Conservation (phyloP, 2,329 filamentous ascomycete genomes). For the Elsinoe ampelina region DNA sequence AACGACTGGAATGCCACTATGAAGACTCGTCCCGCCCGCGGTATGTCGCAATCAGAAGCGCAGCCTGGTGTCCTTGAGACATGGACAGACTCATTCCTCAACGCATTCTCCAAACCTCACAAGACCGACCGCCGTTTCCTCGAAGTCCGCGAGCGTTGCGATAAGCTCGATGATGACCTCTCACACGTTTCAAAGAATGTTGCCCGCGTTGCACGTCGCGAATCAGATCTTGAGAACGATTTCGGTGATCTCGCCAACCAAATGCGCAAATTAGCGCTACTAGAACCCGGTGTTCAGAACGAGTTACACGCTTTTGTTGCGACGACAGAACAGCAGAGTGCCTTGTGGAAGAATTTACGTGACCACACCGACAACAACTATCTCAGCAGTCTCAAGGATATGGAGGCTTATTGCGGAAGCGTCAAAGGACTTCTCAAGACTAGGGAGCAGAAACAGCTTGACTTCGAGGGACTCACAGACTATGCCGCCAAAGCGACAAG, state of each 20-base stretch:
- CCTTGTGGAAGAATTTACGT: constrained; percentile 69
- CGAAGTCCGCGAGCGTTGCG: constrained; percentile 82
- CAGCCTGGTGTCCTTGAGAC: constrained; percentile 68
- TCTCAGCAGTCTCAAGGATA: constrained; percentile 81
- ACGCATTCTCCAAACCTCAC: constrained; percentile 93
- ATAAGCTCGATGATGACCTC: constrained; percentile 91
- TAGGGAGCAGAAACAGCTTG: constrained; percentile 93
- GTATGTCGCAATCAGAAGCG: constrained; percentile 34
- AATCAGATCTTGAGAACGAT: constrained; percentile 79
- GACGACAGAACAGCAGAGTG: constrained; percentile 72
- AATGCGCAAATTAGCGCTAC: constrained; percentile 82
- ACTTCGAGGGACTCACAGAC: constrained; percentile 91
- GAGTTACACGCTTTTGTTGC: constrained; percentile 78
- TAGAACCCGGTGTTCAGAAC: constrained; percentile 79
- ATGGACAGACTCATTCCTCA: constrained; percentile 92
- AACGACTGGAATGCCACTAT: constrained; percentile 96
- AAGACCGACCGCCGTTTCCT: constrained; percentile 91
- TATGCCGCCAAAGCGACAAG: constrained; percentile 85
- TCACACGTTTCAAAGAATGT: constrained; percentile 94
- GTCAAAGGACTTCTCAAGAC: constrained; percentile 83
- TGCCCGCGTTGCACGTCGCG: constrained; percentile 75
- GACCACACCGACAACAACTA: constrained; percentile 95
- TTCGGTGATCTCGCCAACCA: constrained; percentile 84
- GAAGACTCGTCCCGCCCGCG: constrained; percentile 63
- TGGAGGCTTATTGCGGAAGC: constrained; percentile 87